These are phyloP conservation scores for Coemansia umbellata DNA, from an alignment of 192 early-diverging fungal genomes.

Conservation along the genomic window DNA sequence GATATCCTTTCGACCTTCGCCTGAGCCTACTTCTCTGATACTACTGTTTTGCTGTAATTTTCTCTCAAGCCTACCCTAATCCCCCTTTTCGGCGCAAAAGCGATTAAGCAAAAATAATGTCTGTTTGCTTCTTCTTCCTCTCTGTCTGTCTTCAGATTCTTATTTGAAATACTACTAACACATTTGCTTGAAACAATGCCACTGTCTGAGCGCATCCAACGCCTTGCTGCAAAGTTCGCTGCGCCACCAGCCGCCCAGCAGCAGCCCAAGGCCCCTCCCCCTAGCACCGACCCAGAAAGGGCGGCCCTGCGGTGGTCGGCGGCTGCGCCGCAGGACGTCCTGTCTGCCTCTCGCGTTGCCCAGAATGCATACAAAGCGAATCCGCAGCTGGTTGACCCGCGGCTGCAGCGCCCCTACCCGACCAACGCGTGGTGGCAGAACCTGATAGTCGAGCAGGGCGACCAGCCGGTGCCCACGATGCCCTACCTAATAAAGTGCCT, in stretches of 20 bases:
- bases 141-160: no score
- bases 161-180: no score
- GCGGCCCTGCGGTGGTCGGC: slow-evolving; percentile 7
- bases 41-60: not conserved
- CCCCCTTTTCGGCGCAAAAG: no score
- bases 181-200: slow-evolving; percentile 13
- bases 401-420: slow-evolving; percentile 13
- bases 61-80: no score
- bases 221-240: slow-evolving; percentile 18
- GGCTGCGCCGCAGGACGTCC: not conserved
- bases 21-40: no score
- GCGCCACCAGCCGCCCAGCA: not conserved
- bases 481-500: slow-evolving; percentile 42
- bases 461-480: slow-evolving; percentile 32
- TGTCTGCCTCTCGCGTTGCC: slow-evolving; percentile 4
- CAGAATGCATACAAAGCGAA: slow-evolving; percentile 22
- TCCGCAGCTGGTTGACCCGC: slow-evolving; percentile 7
- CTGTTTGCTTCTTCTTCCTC: not conserved
- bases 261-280: not conserved
- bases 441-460: slow-evolving; percentile 31
- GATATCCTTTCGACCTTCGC: slow-evolving; percentile 49
- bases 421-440: slow-evolving; percentile 53
- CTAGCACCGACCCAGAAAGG: not conserved
- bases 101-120: no score
- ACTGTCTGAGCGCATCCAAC: slow-evolving; percentile 28